Evolutionary conservation across 148 eudicot species (phyloP), one percentile per base, ranked within the genome.

Genomic region (Agrostemma githago): DNA sequence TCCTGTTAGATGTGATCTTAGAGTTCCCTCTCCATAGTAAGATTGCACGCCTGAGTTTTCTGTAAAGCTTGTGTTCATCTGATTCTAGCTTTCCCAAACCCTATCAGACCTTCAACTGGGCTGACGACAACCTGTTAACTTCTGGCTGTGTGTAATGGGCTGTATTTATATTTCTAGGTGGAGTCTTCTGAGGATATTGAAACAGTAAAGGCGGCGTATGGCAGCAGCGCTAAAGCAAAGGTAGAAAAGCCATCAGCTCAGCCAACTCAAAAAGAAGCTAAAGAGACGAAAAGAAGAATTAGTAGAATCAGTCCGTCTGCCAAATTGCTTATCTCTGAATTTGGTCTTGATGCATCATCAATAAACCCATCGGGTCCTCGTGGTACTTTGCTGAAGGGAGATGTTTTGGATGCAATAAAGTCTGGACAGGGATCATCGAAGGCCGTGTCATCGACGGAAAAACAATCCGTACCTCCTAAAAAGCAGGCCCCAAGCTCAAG

Each of bases 261-360:
- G 77, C 83, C 68, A 15, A 68, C 78, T 21, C 63, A 71, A n/a
- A 75, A 53, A 71, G 87, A 84, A 79, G 73, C 70, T 43, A 87
- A 72, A 72, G 74, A 46, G 46, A 84, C 63, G 79, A 80, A 78
- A 80, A 80, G 77, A 76, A 72, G 82, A 69, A 84, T 89, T 57
- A 82, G 40, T 72, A 81, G 96, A 76, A 91, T 94, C 42, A 91
- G 98, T 80, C 98, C 98, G 72, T 86, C 98, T 59, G 98, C 98
- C 40, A 94, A 88, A 85, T 72, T 91, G 79, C 87, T 94, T 63
- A 85, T 94, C 62, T 70, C 81, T 19, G 92, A 88, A 82, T 89
- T 87, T 72, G 88, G 93, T 56, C 76, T 94, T 78, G 93, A 89
- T 87, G 82, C 85, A 51, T 91, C 97, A 68, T 85, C 83, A n/a